These are phyloP conservation scores for Penicillium sp. DNA, from an alignment of 2,329 filamentous ascomycete genomes.

Conservation along the genomic window DNA sequence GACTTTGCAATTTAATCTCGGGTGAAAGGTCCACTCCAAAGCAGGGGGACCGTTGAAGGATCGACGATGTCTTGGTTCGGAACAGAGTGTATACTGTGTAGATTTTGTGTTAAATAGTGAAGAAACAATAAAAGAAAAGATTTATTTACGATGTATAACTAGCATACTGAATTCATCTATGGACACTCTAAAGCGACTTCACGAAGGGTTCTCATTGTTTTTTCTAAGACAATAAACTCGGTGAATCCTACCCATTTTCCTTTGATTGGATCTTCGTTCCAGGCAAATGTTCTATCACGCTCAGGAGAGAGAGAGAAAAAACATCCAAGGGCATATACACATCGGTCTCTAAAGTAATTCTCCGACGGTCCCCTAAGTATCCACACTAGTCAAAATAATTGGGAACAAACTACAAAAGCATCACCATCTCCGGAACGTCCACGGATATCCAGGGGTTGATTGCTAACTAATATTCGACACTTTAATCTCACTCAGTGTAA, in stretches of 20 bases:
- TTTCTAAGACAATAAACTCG: no score
- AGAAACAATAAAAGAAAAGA: not conserved
- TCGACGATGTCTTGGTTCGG: not conserved
- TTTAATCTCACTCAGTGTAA: not conserved
- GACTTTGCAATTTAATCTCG: not conserved
- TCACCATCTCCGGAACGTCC: not conserved
- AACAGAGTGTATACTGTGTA: not conserved
- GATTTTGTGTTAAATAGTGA: not conserved
- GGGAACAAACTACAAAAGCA: not conserved
- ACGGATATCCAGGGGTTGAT: not conserved
- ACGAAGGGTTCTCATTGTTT: not conserved
- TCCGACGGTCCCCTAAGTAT: not conserved
- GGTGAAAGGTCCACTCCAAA: constrained; percentile 1
- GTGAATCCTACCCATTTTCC: no score
- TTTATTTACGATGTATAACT: no score
- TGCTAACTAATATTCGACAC: not conserved
- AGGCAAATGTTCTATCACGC: not conserved
- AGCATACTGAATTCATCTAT: not conserved
- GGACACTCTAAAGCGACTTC: not conserved
- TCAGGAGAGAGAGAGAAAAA: not conserved
- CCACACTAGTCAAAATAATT: not conserved
- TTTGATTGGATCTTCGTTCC: not conserved
- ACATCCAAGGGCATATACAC: no score
- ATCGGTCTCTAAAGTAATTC: not conserved
- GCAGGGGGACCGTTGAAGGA: constrained; percentile 3